Evolutionary conservation across 108 stramenopile species (phyloP).

Genomic region (Fistulifera solaris): DNA sequence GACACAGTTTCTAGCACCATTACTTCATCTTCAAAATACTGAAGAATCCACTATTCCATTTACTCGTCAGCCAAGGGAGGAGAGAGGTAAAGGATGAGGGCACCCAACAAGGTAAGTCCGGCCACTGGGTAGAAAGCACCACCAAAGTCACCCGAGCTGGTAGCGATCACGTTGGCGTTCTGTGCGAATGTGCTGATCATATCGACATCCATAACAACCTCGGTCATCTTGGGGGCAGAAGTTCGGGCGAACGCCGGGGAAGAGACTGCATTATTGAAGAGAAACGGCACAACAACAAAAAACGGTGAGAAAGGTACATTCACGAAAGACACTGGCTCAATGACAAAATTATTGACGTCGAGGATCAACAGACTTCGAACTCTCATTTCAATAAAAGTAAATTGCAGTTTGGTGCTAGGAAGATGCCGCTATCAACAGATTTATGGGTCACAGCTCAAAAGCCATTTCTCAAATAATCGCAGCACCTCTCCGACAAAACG

Average conservation of each 20-base stretch:
- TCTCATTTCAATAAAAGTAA: too few relatives aligned
- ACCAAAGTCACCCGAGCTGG: conserved; percentile 52
- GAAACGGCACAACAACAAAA: background rate
- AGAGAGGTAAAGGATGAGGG: conserved; percentile 73
- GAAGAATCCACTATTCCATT: conserved; percentile 4
- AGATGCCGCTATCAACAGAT: too few relatives aligned
- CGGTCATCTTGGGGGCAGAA: conserved; percentile 51
- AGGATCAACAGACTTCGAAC: too few relatives aligned
- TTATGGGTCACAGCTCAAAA: too few relatives aligned
- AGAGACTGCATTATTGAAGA: conserved; percentile 8
- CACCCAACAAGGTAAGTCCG: conserved; percentile 65
- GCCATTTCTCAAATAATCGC: too few relatives aligned
- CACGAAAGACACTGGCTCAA: too few relatives aligned
- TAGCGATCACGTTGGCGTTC: conserved; percentile 65
- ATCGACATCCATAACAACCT: conserved; percentile 58
- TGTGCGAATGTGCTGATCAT: conserved; percentile 34
- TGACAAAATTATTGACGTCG: too few relatives aligned
- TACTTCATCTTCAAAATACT: too few relatives aligned
- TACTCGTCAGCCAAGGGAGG: conserved; percentile 75
- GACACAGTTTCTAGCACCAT: too few relatives aligned
- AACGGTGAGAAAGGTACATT: background rate
- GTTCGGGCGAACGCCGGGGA: conserved; percentile 36
- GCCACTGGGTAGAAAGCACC: conserved; percentile 76
- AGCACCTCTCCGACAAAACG: background rate
- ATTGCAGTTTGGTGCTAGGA: too few relatives aligned